Percentiles rank a stretch among this genome's conserved stretches.
phyloP scores from a whole-genome alignment of 805 yeast genomes.

The Candida sonorensis region DNA sequence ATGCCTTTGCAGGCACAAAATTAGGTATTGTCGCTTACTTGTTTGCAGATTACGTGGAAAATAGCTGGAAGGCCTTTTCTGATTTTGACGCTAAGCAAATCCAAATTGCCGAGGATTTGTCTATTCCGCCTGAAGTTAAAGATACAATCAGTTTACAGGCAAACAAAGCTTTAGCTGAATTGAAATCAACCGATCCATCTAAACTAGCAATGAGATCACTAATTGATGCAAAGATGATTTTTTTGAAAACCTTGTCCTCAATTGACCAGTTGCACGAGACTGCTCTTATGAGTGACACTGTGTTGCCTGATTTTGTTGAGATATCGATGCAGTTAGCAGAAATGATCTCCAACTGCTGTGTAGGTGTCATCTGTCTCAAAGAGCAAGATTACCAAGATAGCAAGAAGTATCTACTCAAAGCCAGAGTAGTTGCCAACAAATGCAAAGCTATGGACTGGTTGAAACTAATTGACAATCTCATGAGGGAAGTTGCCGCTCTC shows the following conservation, averaged over 20 bases:
- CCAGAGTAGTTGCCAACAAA: constrained; percentile 12
- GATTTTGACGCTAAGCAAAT: no score
- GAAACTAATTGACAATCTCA: constrained; percentile 8
- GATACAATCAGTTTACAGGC: no score
- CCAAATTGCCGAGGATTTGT: no score
- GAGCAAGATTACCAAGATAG: constrained; percentile 8
- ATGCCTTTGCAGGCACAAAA: constrained; percentile 11
- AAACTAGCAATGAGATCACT: no score
- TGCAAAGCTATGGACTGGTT: constrained; percentile 13
- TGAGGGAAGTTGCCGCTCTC: background rate
- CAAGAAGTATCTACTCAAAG: constrained; percentile 10
- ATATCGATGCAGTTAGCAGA: constrained; percentile 11
- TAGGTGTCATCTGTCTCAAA: constrained; percentile 10
- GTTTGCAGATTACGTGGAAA: constrained; percentile 4
- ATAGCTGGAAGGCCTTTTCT: background rate
- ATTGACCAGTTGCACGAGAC: no score
- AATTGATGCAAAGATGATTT: no score
- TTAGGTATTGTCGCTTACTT: constrained; percentile 10
- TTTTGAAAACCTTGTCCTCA: no score
- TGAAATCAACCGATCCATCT: no score
- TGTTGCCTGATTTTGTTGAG: constrained; percentile 10
- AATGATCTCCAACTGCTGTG: constrained; percentile 13
- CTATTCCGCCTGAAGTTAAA: no score
- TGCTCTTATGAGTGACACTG: no score
- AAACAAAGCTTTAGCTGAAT: no score